Conservation (phyloP, 441 rosid species). For the Cnidoscolus chayamansa region DNA sequence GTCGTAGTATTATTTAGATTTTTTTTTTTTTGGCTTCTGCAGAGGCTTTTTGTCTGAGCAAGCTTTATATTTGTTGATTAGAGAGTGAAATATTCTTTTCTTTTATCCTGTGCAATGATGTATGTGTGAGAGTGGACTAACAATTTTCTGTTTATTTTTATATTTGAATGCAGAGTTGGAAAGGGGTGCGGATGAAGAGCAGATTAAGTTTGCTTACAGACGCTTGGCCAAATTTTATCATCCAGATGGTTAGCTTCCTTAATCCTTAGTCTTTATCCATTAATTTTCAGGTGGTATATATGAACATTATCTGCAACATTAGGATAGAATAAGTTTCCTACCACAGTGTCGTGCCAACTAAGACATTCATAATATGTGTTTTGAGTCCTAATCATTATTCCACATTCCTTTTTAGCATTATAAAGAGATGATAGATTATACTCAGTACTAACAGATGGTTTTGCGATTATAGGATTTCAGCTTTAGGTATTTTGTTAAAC, state of each 20-base stretch:
- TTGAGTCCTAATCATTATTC: not conserved
- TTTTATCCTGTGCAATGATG: not conserved
- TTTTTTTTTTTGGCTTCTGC: not conserved
- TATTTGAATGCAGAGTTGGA: conserved; percentile 59
- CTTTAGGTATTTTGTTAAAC: not conserved
- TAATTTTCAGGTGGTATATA: not conserved
- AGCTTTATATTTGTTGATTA: not conserved
- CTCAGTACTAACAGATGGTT: not conserved
- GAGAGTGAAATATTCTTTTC: not conserved
- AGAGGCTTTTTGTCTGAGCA: not conserved
- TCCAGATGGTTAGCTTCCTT: conserved; percentile 71
- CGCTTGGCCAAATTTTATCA: conserved; percentile 89
- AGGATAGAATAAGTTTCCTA: too few relatives aligned
- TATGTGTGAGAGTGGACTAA: not conserved
- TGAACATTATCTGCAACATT: not conserved
- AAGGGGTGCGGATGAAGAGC: conserved; percentile 74
- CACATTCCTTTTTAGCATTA: not conserved
- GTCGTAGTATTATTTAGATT: too few relatives aligned
- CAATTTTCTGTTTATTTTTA: not conserved
- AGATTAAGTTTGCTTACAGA: conserved; percentile 80
- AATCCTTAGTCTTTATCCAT: not conserved
- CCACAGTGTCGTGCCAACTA: not conserved
- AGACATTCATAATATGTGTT: not conserved
- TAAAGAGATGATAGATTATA: not conserved
- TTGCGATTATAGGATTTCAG: not conserved